Evolutionary conservation across 1,284 basidiomycete genomes (phyloP), one percentile per base, ranked within the genome.

Genomic region (Stereum hirsutum): DNA sequence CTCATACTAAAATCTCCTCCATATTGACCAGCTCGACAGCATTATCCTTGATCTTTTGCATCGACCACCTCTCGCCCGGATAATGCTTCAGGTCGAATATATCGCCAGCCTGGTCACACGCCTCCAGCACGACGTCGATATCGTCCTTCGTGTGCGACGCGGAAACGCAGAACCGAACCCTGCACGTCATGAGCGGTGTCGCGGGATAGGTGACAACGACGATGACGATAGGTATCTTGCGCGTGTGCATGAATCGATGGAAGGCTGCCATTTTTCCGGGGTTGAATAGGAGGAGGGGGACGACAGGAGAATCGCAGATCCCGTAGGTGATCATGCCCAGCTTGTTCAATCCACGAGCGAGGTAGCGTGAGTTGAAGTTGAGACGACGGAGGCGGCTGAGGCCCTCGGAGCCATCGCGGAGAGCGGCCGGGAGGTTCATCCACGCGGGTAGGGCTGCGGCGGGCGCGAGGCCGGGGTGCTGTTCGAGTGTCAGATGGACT

Each of bases 301-400:
- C 85, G 52, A 99, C 92, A 3, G 96, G 94, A 20, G 89, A 92
- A 56, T 93, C 85, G 41, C 82, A 78, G 63, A 90, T 83, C 1
- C 95, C 93, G 56, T 94, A 98, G 7, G 91, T 88, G 69, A 99
- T 96, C 72, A 99, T 99, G 0, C 95, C 96, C 31, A 99, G 80
- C 61, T 93, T 95, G 54, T 80, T 73, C 43, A 99, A 74, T 4
- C 86, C 95, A 6, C 77, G 78, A 49, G 86, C 84, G 42, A 99
- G 81, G 67, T 98, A 99, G 11, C 92, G 81, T 20, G 89, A 75
- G 69, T 98, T 99, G 78, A 99, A 99, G 0, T 93, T 92, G 20
- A 99, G 72, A 25, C 95, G 79, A 33, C 84, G 79, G 10, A 99
- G 70, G 26, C 94, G 81, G 52, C 81, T 76, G 21, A 70, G 68